These are phyloP conservation scores for Chaetothyriales sp. DNA, from an alignment of 2,329 filamentous ascomycete species.

Conservation along the genomic window DNA sequence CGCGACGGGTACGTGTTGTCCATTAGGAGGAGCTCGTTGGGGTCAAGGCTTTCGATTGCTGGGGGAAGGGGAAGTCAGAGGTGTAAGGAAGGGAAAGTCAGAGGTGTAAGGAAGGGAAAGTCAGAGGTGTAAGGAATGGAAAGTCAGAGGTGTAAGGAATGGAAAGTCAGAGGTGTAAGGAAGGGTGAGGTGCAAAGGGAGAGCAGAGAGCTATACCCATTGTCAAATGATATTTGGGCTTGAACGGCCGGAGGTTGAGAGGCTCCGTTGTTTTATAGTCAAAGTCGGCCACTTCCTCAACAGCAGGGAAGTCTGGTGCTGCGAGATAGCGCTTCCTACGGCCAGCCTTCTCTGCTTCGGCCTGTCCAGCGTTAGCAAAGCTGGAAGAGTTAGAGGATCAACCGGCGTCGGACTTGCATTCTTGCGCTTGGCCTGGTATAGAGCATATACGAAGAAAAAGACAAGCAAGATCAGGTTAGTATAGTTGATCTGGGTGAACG, in stretches of 20 bases:
- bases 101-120: slow-evolving; percentile 1
- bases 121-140: background rate
- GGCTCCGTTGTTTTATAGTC: slow-evolving; percentile 39
- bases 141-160: no score
- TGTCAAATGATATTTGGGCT: slow-evolving; percentile 48
- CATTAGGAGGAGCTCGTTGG: slow-evolving; percentile 44
- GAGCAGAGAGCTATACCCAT: slow-evolving; percentile 38
- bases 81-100: slow-evolving; percentile 1
- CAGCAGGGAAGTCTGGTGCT: slow-evolving; percentile 18
- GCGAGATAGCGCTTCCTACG: slow-evolving; percentile 12
- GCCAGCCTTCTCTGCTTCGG: slow-evolving; percentile 5
- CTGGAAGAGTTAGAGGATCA: no score
- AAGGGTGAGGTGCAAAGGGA: background rate
- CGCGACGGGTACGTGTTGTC: slow-evolving; percentile 46
- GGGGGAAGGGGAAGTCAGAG: slow-evolving; percentile 4
- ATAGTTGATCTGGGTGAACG: slow-evolving; percentile 14
- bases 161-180: no score
- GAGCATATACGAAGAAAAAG: background rate
- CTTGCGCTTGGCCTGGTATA: background rate
- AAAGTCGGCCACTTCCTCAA: slow-evolving; percentile 35
- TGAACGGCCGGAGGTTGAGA: slow-evolving; percentile 43
- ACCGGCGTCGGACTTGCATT: background rate
- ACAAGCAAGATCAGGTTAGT: slow-evolving; percentile 12
- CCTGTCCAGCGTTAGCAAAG: background rate
- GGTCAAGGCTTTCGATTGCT: slow-evolving; percentile 40